Percentiles rank a stretch among this genome's conserved stretches.
These are phyloP conservation scores for Rubroboletus satanas DNA, from an alignment of 768 basidiomycete genomes.

Conservation along the genomic window DNA sequence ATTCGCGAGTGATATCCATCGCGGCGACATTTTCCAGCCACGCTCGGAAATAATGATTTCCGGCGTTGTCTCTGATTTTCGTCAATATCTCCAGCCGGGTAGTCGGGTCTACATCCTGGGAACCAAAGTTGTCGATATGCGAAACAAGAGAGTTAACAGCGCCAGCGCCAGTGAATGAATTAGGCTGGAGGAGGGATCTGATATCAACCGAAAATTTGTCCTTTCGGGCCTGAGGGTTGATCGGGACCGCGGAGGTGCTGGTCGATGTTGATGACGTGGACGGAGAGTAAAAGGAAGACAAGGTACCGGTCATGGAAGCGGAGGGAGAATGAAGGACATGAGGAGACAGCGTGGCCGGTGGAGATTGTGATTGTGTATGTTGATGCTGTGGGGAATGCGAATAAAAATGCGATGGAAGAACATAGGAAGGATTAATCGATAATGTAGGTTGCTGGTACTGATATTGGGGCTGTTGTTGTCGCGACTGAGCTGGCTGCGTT, in stretches of 20 bases:
- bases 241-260: slow-evolving; percentile 27
- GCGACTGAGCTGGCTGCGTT: slow-evolving; percentile 33
- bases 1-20: slow-evolving; percentile 76
- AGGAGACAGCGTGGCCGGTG: slow-evolving; percentile 65
- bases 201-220: slow-evolving; percentile 50
- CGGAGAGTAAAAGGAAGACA: slow-evolving; percentile 40
- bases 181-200: slow-evolving; percentile 53
- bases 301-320: slow-evolving; percentile 27
- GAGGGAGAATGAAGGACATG: slow-evolving; percentile 63
- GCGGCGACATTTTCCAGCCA: slow-evolving; percentile 77
- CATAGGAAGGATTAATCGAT: slow-evolving; percentile 42
- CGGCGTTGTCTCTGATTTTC: slow-evolving; percentile 78
- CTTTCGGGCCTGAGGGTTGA: slow-evolving; percentile 51
- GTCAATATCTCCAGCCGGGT: slow-evolving; percentile 73
- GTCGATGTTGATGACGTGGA: slow-evolving; percentile 30
- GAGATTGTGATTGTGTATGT: slow-evolving; percentile 29
- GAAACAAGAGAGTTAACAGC: slow-evolving; percentile 62
- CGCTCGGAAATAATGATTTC: slow-evolving; percentile 82
- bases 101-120: slow-evolving; percentile 58
- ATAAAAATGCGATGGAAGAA: slow-evolving; percentile 38
- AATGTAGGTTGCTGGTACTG: slow-evolving; percentile 40
- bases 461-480: slow-evolving; percentile 36
- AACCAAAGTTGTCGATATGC: slow-evolving; percentile 56
- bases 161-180: slow-evolving; percentile 63
- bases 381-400: slow-evolving; percentile 30